Percentiles rank a stretch among this genome's conserved stretches.
Conservation (phyloP, 2,329 filamentous ascomycete species). For the Dactylella cylindrospora region DNA sequence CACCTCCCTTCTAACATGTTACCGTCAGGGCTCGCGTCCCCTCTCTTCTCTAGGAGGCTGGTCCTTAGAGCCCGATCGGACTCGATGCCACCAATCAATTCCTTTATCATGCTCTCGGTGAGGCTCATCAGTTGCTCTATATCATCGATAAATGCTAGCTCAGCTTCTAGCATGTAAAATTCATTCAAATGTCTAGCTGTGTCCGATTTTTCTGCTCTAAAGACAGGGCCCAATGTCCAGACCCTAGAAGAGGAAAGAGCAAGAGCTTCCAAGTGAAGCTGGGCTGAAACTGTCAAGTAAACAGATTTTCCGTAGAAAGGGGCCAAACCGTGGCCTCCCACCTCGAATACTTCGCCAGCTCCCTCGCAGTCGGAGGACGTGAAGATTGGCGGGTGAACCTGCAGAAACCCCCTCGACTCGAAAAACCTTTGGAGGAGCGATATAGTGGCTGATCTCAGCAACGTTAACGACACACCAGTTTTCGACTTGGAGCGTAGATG, state of each 20-base stretch:
- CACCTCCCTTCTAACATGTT: slow-evolving; percentile 66
- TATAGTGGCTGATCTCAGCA: slow-evolving; percentile 78
- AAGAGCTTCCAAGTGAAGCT: slow-evolving; percentile 90
- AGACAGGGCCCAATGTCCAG: slow-evolving; percentile 91
- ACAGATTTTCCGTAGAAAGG: slow-evolving; percentile 83
- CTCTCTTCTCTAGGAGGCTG: slow-evolving; percentile 57
- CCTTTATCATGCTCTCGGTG: slow-evolving; percentile 75
- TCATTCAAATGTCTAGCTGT: slow-evolving; percentile 92
- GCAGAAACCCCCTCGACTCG: slow-evolving; percentile 67
- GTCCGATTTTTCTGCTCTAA: slow-evolving; percentile 89
- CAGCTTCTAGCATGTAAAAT: slow-evolving; percentile 97
- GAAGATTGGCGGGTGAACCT: slow-evolving; percentile 89
- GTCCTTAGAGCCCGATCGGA: slow-evolving; percentile 33
- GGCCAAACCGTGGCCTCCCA: slow-evolving; percentile 16
- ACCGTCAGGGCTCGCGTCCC: slow-evolving; percentile 56
- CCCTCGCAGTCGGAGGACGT: slow-evolving; percentile 98
- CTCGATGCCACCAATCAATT: slow-evolving; percentile 56
- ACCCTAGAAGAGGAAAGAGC: slow-evolving; percentile 85
- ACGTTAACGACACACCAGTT: slow-evolving; percentile 75
- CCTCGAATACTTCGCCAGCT: slow-evolving; percentile 83
- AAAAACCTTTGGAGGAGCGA: slow-evolving; percentile 76
- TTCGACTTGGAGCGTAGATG: slow-evolving; percentile 82
- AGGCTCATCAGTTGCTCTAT: slow-evolving; percentile 73
- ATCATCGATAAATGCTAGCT: slow-evolving; percentile 74
- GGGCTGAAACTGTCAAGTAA: slow-evolving; percentile 91